Percentiles rank a stretch among this genome's conserved stretches.
Evolutionary conservation across 345 rosid species (phyloP).

Genomic region (Syzygium aromaticum): DNA sequence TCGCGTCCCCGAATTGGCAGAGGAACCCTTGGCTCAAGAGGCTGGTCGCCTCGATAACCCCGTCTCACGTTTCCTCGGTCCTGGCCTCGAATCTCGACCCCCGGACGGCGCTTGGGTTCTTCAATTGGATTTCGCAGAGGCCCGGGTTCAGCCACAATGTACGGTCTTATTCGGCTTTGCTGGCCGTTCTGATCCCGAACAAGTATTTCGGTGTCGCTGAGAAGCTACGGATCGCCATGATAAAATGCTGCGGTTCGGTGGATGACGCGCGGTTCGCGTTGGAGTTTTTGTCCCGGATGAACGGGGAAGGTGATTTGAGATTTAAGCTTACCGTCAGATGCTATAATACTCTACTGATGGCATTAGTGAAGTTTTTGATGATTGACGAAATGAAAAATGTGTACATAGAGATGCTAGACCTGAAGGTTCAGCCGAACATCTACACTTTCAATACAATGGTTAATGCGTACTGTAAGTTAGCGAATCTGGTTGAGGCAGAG

Average conservation of each 20-base stretch:
- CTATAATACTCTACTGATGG: constrained; percentile 54
- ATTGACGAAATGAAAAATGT: constrained; percentile 57
- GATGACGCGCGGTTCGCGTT: constrained; percentile 31
- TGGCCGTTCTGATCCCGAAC: constrained; percentile 30
- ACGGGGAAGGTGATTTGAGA: constrained; percentile 17
- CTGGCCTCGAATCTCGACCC: constrained; percentile 33
- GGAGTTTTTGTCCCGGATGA: constrained; percentile 34
- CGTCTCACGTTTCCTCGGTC: constrained; percentile 42
- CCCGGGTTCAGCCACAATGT: constrained; percentile 44
- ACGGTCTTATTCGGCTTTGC: constrained; percentile 33
- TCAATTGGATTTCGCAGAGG: constrained; percentile 34
- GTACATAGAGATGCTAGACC: constrained; percentile 37
- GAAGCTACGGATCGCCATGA: constrained; percentile 40
- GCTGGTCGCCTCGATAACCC: constrained; percentile 29
- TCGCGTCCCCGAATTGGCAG: constrained; percentile 51
- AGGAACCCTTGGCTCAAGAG: constrained; percentile 27
- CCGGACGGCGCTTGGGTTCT: constrained; percentile 40
- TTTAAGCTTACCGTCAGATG: constrained; percentile 41
- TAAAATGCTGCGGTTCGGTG: constrained; percentile 29
- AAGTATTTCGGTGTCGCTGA: constrained; percentile 24
- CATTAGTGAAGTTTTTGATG: constrained; percentile 38
- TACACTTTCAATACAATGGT: constrained; percentile 68
- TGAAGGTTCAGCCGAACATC: constrained; percentile 39
- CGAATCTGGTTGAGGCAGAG: constrained; percentile 51
- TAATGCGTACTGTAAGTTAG: constrained; percentile 58